Percentiles rank a stretch among this genome's conserved stretches.
phyloP scores from a whole-genome alignment of 805 yeast species.

The Maudiozyma serrabonitensis region DNA sequence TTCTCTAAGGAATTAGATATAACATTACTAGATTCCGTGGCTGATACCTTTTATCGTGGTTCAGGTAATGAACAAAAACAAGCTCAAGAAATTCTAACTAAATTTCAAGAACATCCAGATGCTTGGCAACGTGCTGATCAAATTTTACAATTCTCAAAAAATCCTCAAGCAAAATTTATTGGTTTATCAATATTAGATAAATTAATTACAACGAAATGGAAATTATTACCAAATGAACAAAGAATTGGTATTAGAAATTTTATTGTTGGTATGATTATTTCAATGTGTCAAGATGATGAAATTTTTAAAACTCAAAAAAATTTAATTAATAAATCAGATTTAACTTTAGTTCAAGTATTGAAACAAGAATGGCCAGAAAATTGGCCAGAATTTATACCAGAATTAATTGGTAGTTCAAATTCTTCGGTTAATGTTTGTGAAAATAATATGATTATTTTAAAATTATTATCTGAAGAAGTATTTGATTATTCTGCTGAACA shows the following conservation, averaged over 20 bases:
- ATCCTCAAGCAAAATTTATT: constrained; percentile 84
- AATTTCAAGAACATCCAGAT: constrained; percentile 88
- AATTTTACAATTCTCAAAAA: constrained; percentile 65
- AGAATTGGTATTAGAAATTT: constrained; percentile 89
- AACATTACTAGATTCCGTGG: constrained; percentile 69
- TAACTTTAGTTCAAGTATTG: constrained; percentile 85
- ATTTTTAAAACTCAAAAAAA: constrained; percentile 66
- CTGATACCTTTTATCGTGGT: constrained; percentile 74
- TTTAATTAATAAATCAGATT: constrained; percentile 83
- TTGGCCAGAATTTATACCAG: constrained; percentile 97
- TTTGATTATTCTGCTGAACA: constrained; percentile 93
- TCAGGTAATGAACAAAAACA: constrained; percentile 55
- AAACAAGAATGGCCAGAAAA: constrained; percentile 99
- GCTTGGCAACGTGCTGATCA: constrained; percentile 93
- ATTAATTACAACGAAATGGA: constrained; percentile 88
- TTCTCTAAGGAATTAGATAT: constrained; percentile 79
- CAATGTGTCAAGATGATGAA: constrained; percentile 76
- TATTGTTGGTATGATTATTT: constrained; percentile 84
- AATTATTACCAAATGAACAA: constrained; percentile 78
- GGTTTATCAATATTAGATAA: constrained; percentile 86
- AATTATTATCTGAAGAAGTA: constrained; percentile 86
- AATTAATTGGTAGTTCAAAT: constrained; percentile 74
- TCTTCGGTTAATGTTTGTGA: constrained; percentile 91
- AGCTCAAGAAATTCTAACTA: constrained; percentile 63
- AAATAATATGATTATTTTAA: constrained; percentile 89